These are phyloP conservation scores for Ceratopteris richardii DNA, from an alignment of 75 land plant species.

Conservation along the genomic window DNA sequence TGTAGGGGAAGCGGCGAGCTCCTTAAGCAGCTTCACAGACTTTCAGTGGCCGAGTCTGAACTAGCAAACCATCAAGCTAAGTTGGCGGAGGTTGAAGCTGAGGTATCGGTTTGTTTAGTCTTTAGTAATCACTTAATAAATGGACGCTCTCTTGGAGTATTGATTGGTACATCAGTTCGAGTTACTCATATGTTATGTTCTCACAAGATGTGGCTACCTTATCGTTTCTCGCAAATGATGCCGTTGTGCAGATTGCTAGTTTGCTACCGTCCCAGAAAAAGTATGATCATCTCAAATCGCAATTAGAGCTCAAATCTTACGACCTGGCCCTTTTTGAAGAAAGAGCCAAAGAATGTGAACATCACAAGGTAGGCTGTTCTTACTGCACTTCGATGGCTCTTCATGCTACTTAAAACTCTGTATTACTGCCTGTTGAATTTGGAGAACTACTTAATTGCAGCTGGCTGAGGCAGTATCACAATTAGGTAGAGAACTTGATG, in stretches of 20 bases:
- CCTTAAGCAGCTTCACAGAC: conserved; percentile 65
- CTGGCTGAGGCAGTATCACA: conserved; percentile 58
- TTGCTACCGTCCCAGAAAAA: conserved; percentile 78
- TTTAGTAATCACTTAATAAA: too few species aligned
- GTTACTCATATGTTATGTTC: too few species aligned
- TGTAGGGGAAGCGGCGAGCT: conserved; percentile 92
- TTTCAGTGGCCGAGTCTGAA: conserved; percentile 68
- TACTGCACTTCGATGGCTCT: neutral
- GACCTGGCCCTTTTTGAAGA: conserved; percentile 79
- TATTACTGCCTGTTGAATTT: neutral
- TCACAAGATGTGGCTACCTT: too few species aligned
- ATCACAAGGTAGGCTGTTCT: conserved; percentile 69
- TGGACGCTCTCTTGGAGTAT: neutral
- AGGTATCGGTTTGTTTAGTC: too few species aligned
- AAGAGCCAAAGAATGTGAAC: conserved; percentile 92
- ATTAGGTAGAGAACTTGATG: conserved; percentile 68
- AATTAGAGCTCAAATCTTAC: conserved; percentile 71
- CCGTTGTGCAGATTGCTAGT: conserved; percentile 57
- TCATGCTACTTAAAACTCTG: neutral
- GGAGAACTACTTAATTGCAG: conserved; percentile 18
- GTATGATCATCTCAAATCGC: conserved; percentile 65
- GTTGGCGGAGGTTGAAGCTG: conserved; percentile 63
- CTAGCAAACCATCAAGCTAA: conserved; percentile 55
- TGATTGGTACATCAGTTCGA: too few species aligned
- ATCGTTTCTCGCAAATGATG: too few species aligned